Conservation (phyloP, 2,329 filamentous ascomycete genomes). For the Ophiognomonia clavigignenti-juglandacearum region DNA sequence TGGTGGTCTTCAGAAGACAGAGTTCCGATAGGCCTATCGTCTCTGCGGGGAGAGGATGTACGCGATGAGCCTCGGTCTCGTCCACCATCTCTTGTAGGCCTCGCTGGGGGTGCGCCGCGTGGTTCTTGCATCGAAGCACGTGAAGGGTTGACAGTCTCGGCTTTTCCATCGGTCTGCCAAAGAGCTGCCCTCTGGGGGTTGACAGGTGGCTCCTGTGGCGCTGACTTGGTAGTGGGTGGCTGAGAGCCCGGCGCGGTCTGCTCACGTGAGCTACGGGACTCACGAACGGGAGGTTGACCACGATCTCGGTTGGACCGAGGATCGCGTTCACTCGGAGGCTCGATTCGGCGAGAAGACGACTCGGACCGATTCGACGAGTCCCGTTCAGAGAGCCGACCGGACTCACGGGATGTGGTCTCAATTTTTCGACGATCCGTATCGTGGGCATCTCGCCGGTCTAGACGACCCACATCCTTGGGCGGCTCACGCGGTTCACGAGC, state of each 20-base stretch:
- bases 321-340: slow-evolving; percentile 26
- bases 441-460: slow-evolving; percentile 27
- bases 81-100: slow-evolving; percentile 37
- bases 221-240: slow-evolving; percentile 24
- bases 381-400: slow-evolving; percentile 32
- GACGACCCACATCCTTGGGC: slow-evolving; percentile 21
- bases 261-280: slow-evolving; percentile 22
- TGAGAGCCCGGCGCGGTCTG: slow-evolving; percentile 4
- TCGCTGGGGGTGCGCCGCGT: slow-evolving; percentile 29
- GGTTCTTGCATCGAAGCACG: slow-evolving; percentile 40
- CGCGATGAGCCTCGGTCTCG: slow-evolving; percentile 36
- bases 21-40: slow-evolving; percentile 30
- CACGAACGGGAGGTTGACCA: slow-evolving; percentile 21
- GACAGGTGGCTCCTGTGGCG: slow-evolving; percentile 41
- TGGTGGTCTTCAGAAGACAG: slow-evolving; percentile 33
- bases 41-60: slow-evolving; percentile 46
- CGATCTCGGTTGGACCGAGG: slow-evolving; percentile 34
- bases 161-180: slow-evolving; percentile 34
- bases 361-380: slow-evolving; percentile 29
- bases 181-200: slow-evolving; percentile 52
- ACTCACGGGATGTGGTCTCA: slow-evolving; percentile 32
- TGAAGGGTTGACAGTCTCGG: slow-evolving; percentile 42
- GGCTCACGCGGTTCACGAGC: slow-evolving; percentile 26
- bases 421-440: slow-evolving; percentile 41
- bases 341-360: slow-evolving; percentile 30